These are phyloP conservation scores for Chytriomyces confervae DNA, from an alignment of 192 early-diverging fungal species.

Conservation along the genomic window DNA sequence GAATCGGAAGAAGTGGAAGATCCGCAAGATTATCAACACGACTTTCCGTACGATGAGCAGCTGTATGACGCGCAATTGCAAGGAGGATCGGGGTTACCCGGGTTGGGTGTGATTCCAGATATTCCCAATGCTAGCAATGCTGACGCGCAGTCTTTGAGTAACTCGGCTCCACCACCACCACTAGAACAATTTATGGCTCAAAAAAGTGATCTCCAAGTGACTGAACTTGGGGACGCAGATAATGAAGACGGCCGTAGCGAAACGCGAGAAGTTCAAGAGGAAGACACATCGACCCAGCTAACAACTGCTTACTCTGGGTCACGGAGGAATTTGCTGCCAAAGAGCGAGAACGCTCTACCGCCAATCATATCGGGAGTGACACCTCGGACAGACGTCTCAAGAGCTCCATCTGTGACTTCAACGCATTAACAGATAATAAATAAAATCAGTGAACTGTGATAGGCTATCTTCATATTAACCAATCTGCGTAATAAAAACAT, in stretches of 20 bases:
- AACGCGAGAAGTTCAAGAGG: not conserved
- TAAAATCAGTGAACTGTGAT: too few relatives aligned
- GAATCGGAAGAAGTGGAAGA: conserved; percentile 15
- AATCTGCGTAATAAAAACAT: too few relatives aligned
- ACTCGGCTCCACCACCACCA: not conserved
- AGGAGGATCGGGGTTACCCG: not conserved
- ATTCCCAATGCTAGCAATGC: too few relatives aligned
- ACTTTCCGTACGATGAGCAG: conserved; percentile 6
- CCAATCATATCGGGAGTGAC: conserved; percentile 27
- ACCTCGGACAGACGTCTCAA: conserved; percentile 17
- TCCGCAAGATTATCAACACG: not conserved
- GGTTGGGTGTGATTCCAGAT: not conserved
- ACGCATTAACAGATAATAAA: conserved; percentile 1
- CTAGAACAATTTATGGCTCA: not conserved
- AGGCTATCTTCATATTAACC: too few relatives aligned
- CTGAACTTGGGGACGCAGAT: not conserved
- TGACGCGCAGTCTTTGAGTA: too few relatives aligned
- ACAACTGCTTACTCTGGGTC: conserved; percentile 33
- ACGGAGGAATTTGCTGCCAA: conserved; percentile 26
- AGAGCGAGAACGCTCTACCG: conserved; percentile 19
- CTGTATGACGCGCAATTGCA: conserved; percentile 12
- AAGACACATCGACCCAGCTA: not conserved
- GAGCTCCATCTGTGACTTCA: conserved; percentile 22
- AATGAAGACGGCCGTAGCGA: not conserved
- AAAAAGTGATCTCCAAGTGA: not conserved